A percentile compares a stretch with the other conserved stretches of the same genome.
These are phyloP conservation scores for Paramecium caudatum DNA, from an alignment of 73 alveolate species.

Conservation along the genomic window DNA sequence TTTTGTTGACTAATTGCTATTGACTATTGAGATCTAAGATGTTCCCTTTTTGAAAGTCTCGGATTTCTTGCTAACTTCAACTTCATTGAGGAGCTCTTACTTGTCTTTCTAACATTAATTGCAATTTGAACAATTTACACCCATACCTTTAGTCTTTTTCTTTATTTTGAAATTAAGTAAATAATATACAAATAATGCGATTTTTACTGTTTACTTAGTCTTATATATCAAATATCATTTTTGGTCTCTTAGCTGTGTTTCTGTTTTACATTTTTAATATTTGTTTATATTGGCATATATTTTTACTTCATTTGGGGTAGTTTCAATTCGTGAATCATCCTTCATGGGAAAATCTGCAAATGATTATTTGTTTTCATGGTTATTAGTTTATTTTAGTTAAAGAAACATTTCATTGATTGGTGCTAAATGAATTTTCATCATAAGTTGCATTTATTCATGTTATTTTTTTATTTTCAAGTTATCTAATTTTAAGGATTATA, in stretches of 20 bases:
- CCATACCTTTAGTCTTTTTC: too few species aligned
- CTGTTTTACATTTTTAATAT: constrained; percentile 37
- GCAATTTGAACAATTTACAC: constrained; percentile 26
- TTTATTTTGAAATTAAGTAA: too few species aligned
- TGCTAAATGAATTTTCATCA: constrained; percentile 14
- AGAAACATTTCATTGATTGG: background rate
- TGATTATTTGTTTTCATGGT: background rate
- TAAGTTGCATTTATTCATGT: background rate
- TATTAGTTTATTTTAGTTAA: background rate
- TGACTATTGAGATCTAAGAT: background rate
- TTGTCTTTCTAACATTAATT: constrained; percentile 14
- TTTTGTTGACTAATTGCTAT: background rate
- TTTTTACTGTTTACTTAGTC: too few species aligned
- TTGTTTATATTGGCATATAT: constrained; percentile 12
- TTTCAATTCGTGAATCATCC: background rate
- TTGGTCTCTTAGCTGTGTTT: background rate
- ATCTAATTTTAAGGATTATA: background rate
- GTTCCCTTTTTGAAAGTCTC: background rate
- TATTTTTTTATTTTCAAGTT: background rate
- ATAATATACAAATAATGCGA: too few species aligned
- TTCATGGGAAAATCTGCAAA: background rate
- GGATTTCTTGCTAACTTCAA: background rate
- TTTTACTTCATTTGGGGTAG: background rate
- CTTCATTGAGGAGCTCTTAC: constrained; percentile 26
- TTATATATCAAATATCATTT: too few species aligned